Evolutionary conservation across 2,329 filamentous ascomycete genomes (phyloP), one percentile per base, ranked within the genome.

Genomic region (Xylogone sp.): DNA sequence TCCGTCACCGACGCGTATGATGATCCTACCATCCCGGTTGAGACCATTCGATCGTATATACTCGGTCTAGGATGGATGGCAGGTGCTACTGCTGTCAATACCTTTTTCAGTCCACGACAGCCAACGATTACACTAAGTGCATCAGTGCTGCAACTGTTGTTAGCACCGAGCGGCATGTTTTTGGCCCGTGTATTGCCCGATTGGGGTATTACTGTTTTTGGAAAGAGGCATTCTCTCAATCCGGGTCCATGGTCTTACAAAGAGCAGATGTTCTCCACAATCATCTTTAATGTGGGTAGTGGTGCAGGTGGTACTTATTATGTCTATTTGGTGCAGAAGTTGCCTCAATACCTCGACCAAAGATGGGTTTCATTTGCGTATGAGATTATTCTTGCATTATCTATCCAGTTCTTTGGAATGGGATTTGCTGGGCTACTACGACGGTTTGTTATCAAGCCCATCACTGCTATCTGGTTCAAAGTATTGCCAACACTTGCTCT

Each of bases 261-360:
- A 54, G 71, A 74, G 59, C 71, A 74, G 52, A 68, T 73, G 59
- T 70, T 74, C 45, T 59, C 67, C 0, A 73, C 69, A 0, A 72
- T 73, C 54, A 72, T 45, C 6, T 45, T n/a, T 45, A 18, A 21
- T 10, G 24, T 27, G 6, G 24, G 6, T 27, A 10, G 24, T 6
- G 24, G 24, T 8, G 5, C 21, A 27, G 53, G 45, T n/a, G 59
- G 49, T 60, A 57, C 16, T 60, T 57, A 4, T 54, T 63, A 39
- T 16, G 10, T 39, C 34, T 39, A 9, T 21, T 60, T 67, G 4
- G 65, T 65, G 13, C 59, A 63, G 43, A 56, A 62, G 4, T 60
- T 64, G 42, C 63, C 65, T 9, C 55, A 64, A 48, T 69, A 64
- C 52, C 67, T 65, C 58, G 63, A 66, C 46, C 61, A 69, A 50